Conservation (phyloP, 2,329 filamentous ascomycete genomes). For the Monosporascus cannonballus region DNA sequence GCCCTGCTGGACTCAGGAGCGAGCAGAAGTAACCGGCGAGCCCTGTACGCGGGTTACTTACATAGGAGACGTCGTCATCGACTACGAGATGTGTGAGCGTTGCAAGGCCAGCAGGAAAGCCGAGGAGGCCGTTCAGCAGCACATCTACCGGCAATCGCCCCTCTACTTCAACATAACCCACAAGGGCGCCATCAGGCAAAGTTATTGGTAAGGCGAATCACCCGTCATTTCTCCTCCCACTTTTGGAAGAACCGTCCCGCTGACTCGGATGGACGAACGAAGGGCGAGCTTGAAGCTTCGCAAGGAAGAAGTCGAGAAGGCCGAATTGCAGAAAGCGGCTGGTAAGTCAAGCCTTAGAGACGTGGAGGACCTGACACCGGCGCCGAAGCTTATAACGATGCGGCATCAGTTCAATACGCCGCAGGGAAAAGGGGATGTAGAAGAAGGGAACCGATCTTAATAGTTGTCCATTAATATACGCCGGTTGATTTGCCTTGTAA, state of each 20-base stretch:
- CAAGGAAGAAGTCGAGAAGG: background rate
- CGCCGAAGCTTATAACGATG: background rate
- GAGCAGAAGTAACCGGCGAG: background rate
- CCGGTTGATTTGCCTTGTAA: background rate
- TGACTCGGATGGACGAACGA: background rate
- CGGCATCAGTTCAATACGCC: background rate
- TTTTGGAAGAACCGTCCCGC: too few relatives aligned
- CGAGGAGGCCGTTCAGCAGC: slow-evolving; percentile 11
- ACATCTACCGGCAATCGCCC: slow-evolving; percentile 7
- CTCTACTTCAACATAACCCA: slow-evolving; percentile 3
- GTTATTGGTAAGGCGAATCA: slow-evolving; percentile 8
- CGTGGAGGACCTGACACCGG: background rate
- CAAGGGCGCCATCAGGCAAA: slow-evolving; percentile 1
- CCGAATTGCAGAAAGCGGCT: background rate
- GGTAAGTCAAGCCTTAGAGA: background rate
- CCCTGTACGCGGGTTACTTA: slow-evolving; percentile 2
- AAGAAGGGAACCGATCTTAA: background rate
- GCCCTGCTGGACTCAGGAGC: slow-evolving; percentile 3
- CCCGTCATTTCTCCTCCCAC: too few relatives aligned
- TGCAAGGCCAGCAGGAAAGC: slow-evolving; percentile 8
- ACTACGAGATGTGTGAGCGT: slow-evolving; percentile 4
- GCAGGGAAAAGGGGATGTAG: background rate
- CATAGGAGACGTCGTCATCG: background rate
- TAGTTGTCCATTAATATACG: background rate
- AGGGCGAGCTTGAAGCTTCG: background rate